Conservation (phyloP, 2,329 filamentous ascomycete genomes). For the Fusarium graminum region DNA sequence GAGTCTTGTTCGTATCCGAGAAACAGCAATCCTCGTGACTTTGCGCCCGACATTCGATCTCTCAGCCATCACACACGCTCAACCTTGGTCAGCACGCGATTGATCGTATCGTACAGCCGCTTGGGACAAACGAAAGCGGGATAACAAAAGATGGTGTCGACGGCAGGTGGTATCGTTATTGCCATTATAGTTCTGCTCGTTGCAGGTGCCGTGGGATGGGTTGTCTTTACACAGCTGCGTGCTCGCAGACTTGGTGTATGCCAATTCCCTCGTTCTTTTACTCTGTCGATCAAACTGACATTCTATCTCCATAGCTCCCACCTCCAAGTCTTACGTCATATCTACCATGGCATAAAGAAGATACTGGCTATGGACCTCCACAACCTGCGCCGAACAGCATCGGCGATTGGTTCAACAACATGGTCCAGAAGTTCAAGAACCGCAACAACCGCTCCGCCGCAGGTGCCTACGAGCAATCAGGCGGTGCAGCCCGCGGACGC, state of each 20-base stretch:
- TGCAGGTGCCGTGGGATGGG: constrained; percentile 71
- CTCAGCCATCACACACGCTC: background rate
- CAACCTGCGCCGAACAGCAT: constrained; percentile 72
- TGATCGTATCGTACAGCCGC: constrained; percentile 18
- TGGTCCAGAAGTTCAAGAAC: constrained; percentile 73
- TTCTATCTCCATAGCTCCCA: constrained; percentile 67
- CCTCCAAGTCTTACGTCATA: constrained; percentile 75
- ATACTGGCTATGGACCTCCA: constrained; percentile 63
- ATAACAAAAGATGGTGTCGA: constrained; percentile 64
- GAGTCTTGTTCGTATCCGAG: constrained; percentile 2
- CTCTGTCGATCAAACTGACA: constrained; percentile 21
- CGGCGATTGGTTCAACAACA: constrained; percentile 79
- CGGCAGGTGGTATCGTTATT: constrained; percentile 78
- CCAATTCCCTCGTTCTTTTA: constrained; percentile 33
- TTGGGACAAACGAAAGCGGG: constrained; percentile 7
- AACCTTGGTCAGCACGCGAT: constrained; percentile 25
- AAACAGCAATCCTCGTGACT: constrained; percentile 5
- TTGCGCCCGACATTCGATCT: constrained; percentile 12
- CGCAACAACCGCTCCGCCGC: constrained; percentile 74
- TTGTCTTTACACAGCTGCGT: constrained; percentile 78
- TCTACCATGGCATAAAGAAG: constrained; percentile 75
- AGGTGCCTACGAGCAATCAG: constrained; percentile 78
- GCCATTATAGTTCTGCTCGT: constrained; percentile 74
- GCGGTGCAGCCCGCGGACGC: constrained; percentile 58
- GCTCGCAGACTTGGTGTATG: constrained; percentile 78